phyloP scores from a whole-genome alignment of 495 filamentous ascomycete genomes.

The Staphylotrichum tortipilum region DNA sequence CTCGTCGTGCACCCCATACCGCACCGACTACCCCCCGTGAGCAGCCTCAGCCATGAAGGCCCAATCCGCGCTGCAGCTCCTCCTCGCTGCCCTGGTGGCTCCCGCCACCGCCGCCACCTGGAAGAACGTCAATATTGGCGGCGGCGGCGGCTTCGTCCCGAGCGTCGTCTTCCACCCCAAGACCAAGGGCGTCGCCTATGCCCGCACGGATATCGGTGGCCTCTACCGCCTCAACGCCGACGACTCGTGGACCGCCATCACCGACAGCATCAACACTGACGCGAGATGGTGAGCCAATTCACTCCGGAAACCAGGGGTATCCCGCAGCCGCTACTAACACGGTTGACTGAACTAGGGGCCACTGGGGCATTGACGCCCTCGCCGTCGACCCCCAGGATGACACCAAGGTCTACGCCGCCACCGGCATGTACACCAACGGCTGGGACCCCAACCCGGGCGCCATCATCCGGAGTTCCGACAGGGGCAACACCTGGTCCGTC shows the following conservation, averaged over 20 bases:
- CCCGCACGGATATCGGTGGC: slow-evolving; percentile 55
- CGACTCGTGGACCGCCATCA: slow-evolving; percentile 51
- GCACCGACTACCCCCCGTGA: slow-evolving; percentile 1
- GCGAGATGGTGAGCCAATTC: slow-evolving; percentile 38
- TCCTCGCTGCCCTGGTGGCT: slow-evolving; percentile 21
- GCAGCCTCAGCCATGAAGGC: slow-evolving; percentile 31
- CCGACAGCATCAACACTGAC: slow-evolving; percentile 42
- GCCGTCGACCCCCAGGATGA: slow-evolving; percentile 49
- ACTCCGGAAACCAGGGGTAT: too few species aligned
- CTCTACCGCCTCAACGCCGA: slow-evolving; percentile 46
- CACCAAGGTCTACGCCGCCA: slow-evolving; percentile 47
- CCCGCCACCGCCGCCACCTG: slow-evolving; percentile 32
- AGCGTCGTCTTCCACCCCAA: slow-evolving; percentile 52
- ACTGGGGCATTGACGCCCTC: slow-evolving; percentile 52
- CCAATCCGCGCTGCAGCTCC: slow-evolving; percentile 24
- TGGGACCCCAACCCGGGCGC: slow-evolving; percentile 50
- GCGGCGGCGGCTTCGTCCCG: slow-evolving; percentile 54
- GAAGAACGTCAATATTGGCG: slow-evolving; percentile 42
- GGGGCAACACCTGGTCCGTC: slow-evolving; percentile 41
- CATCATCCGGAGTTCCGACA: slow-evolving; percentile 43
- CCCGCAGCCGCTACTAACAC: too few species aligned
- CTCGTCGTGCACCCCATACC: not conserved
- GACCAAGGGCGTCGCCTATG: slow-evolving; percentile 49
- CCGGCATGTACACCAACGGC: slow-evolving; percentile 51
- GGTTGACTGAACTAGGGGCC: slow-evolving; percentile 23